Conservation (phyloP, 257 asterid genomes). For the Cynanchum wilfordii region DNA sequence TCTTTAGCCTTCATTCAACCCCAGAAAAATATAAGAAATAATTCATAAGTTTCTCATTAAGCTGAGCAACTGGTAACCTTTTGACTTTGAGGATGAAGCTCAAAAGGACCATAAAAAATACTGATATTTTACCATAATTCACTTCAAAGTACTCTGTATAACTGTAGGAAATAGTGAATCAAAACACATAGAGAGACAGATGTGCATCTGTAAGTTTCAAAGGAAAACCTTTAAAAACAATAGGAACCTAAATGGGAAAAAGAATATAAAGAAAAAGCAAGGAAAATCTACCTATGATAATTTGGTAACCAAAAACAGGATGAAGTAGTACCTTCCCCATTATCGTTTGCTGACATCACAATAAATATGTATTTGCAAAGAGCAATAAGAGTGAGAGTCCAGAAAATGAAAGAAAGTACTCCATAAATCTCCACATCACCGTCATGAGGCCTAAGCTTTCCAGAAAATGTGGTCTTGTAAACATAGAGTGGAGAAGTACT, state of each 20-base stretch:
- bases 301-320: not conserved
- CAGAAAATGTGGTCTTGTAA: conserved; percentile 29
- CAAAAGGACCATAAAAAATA: not conserved
- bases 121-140: not conserved
- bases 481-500: conserved; percentile 42
- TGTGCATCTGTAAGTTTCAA: not conserved
- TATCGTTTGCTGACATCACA: conserved; percentile 34
- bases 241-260: not conserved
- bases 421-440: conserved; percentile 33
- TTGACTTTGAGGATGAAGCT: not conserved
- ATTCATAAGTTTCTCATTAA: not conserved
- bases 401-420: conserved; percentile 35
- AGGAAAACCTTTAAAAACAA: not conserved
- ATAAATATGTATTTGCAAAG: conserved; percentile 29
- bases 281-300: not conserved
- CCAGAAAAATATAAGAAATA: not conserved
- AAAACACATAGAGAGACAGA: not conserved
- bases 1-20: not conserved
- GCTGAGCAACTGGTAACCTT: not conserved
- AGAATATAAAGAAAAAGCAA: not conserved
- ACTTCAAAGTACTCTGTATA: not conserved
- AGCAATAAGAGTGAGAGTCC: conserved; percentile 37
- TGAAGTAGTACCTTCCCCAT: conserved; percentile 32
- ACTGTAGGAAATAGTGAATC: not conserved
- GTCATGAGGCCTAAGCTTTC: conserved; percentile 24